Evolutionary conservation across 2,329 filamentous ascomycete species (phyloP).

Genomic region (Penicillium sp.): DNA sequence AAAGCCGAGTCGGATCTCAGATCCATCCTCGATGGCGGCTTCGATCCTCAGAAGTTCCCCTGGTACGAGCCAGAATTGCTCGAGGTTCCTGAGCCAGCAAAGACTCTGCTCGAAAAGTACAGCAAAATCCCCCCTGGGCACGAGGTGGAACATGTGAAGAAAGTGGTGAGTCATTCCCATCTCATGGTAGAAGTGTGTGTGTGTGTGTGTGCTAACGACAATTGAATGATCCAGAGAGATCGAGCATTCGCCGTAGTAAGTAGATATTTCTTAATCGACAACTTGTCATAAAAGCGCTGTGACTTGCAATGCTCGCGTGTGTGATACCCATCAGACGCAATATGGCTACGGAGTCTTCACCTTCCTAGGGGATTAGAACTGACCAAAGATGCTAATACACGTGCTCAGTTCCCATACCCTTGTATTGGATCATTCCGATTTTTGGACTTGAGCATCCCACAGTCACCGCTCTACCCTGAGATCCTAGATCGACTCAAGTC

Average conservation of each 20-base stretch:
- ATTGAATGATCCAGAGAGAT: slow-evolving; percentile 15
- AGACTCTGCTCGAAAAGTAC: slow-evolving; percentile 18
- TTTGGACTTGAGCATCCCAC: slow-evolving; percentile 21
- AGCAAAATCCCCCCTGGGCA: slow-evolving; percentile 16
- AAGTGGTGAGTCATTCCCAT: slow-evolving; percentile 12
- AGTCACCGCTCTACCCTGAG: slow-evolving; percentile 20
- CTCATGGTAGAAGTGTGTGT: not conserved
- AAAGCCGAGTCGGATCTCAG: slow-evolving; percentile 13
- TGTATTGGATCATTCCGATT: slow-evolving; percentile 25
- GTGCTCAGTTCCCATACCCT: slow-evolving; percentile 22
- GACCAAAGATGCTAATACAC: not conserved
- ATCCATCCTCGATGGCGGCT: slow-evolving; percentile 11
- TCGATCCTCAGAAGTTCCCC: slow-evolving; percentile 11
- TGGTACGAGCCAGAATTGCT: slow-evolving; percentile 17
- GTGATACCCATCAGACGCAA: not conserved
- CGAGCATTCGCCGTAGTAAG: slow-evolving; percentile 20
- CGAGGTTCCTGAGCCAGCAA: slow-evolving; percentile 16
- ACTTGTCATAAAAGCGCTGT: not conserved
- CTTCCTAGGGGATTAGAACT: not conserved
- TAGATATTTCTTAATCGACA: not conserved
- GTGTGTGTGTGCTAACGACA: not conserved
- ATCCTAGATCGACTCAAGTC: slow-evolving; percentile 20
- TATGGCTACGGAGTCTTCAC: not conserved
- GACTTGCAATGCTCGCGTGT: not conserved
- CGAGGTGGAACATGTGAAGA: slow-evolving; percentile 19